Evolutionary conservation across 2,329 filamentous ascomycete genomes (phyloP).

Genomic region (Pleochaeta shiraiana): DNA sequence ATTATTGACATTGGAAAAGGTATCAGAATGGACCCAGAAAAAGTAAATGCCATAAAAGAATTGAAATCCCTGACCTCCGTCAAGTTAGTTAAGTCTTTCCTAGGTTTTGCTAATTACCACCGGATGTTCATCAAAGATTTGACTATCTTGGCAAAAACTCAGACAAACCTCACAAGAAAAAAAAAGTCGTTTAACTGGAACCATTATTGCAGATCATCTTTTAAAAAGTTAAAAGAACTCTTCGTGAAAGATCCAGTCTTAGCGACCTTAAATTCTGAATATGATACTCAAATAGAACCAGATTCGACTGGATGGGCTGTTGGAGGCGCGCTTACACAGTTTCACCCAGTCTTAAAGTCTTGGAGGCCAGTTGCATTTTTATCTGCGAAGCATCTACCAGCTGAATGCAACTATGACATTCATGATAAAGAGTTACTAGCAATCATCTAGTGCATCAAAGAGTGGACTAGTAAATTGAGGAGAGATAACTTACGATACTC

Average conservation of each 20-base stretch:
- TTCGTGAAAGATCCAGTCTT: neutral
- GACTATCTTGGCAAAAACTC: neutral
- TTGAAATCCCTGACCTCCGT: neutral
- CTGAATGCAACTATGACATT: neutral
- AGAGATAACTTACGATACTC: neutral
- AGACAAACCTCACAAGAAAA: neutral
- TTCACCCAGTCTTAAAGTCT: too few relatives aligned
- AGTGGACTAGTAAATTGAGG: neutral
- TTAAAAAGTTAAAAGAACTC: neutral
- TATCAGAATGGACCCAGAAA: neutral
- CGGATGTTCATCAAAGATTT: neutral
- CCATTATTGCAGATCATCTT: neutral
- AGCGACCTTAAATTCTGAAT: neutral
- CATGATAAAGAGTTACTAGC: constrained; percentile 4
- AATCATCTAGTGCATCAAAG: neutral
- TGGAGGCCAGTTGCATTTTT: neutral
- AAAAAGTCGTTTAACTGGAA: neutral
- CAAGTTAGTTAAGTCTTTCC: neutral
- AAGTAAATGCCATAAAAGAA: neutral
- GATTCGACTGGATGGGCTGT: neutral
- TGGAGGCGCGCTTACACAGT: too few relatives aligned
- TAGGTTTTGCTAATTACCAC: constrained; percentile 2
- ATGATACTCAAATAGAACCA: neutral
- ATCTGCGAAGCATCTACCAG: neutral
- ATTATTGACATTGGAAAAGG: neutral